These are phyloP conservation scores for Lycium ferocissimum DNA, from an alignment of 257 asterid species.

Conservation along the genomic window DNA sequence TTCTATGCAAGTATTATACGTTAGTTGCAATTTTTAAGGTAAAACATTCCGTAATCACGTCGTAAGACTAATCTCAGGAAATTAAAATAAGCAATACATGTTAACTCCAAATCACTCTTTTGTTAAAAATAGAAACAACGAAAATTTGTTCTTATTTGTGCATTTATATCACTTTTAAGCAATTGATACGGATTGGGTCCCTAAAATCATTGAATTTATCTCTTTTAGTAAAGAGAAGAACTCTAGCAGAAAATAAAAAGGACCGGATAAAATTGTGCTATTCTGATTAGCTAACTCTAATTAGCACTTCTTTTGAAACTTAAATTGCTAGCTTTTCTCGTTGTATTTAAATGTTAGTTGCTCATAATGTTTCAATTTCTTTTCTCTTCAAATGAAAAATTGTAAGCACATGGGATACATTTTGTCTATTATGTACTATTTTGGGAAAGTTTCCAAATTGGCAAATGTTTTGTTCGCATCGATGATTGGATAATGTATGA, in stretches of 20 bases:
- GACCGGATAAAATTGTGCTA: not conserved
- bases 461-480: not conserved
- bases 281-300: not conserved
- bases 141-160: no score
- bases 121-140: no score
- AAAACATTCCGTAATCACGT: not conserved
- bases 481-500: not conserved
- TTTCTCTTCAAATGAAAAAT: not conserved
- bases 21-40: not conserved
- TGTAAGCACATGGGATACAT: not conserved
- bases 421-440: not conserved
- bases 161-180: no score
- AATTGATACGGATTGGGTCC: no score
- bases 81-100: no score
- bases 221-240: not conserved
- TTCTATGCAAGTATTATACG: not conserved
- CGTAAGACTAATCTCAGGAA: not conserved
- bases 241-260: not conserved
- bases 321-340: not conserved
- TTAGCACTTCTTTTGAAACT: not conserved
- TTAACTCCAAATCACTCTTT: no score
- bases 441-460: slow-evolving; percentile 21
- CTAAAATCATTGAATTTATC: no score
- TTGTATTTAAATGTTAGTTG: not conserved
- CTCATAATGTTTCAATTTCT: not conserved